These are phyloP conservation scores for Kitagawia praeruptora DNA, from an alignment of 129 eudicot genomes.

Conservation along the genomic window DNA sequence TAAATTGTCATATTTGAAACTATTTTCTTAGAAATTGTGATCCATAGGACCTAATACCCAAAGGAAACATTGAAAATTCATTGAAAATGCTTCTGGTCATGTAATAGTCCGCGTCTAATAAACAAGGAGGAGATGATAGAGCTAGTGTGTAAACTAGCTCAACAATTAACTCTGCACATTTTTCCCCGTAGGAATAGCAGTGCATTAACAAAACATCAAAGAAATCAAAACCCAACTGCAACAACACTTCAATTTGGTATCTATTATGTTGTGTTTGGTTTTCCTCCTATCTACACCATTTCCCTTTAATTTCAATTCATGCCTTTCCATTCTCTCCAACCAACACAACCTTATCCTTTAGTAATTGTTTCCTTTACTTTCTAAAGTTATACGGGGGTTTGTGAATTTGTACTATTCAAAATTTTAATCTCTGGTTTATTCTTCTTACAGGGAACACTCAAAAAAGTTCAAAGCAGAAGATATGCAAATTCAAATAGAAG, in stretches of 20 bases:
- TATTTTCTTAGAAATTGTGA: no score
- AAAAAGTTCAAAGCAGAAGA: conserved; percentile 76
- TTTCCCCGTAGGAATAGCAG: background rate
- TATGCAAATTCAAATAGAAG: conserved; percentile 48
- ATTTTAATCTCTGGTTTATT: background rate
- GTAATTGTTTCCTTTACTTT: background rate
- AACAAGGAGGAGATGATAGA: background rate
- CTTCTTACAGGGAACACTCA: conserved; percentile 50
- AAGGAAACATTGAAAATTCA: background rate
- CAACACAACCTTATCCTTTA: background rate
- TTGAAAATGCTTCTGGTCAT: background rate
- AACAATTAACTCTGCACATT: background rate
- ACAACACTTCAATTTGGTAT: conserved; percentile 19
- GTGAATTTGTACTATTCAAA: background rate
- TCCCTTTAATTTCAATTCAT: no score
- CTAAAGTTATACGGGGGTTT: background rate
- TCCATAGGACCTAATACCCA: no score
- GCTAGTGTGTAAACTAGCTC: background rate
- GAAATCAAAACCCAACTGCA: background rate
- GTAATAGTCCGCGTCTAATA: background rate
- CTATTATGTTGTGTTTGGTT: background rate
- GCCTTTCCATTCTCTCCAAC: no score
- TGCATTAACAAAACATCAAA: background rate
- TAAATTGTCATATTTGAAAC: no score
- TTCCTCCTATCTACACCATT: no score